phyloP scores from a whole-genome alignment of 75 land plant species.

The Pseudotsuga menziesii region DNA sequence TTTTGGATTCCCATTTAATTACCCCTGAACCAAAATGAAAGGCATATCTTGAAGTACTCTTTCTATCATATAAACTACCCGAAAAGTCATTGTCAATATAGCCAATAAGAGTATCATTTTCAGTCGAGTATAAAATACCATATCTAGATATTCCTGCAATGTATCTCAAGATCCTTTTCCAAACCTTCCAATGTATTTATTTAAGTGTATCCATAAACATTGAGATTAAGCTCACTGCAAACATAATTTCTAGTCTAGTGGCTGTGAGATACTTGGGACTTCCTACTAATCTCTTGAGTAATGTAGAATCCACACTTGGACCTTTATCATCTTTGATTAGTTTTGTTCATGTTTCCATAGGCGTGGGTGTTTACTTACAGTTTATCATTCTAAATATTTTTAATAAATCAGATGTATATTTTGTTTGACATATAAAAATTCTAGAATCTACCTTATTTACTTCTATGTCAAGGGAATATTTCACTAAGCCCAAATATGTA shows the following conservation, averaged over 20 bases:
- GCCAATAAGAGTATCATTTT: not conserved
- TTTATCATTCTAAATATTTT: not conserved
- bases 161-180: not conserved
- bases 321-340: not conserved
- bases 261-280: not conserved
- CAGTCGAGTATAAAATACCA: not conserved
- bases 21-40: constrained; percentile 4
- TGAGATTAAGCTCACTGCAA: not conserved
- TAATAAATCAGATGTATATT: not conserved
- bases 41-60: constrained; percentile 3
- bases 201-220: constrained; percentile 13
- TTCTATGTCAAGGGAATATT: not conserved
- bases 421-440: not conserved
- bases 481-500: not conserved
- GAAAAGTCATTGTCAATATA: constrained; percentile 12
- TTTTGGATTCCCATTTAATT: constrained; percentile 11
- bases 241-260: constrained; percentile 13
- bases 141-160: not conserved
- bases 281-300: not conserved
- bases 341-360: constrained; percentile 1
- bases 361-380: not conserved
- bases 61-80: not conserved
- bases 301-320: too few species aligned
- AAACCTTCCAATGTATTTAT: not conserved
- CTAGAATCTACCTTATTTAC: not conserved